phyloP scores from a whole-genome alignment of 1,284 basidiomycete species.

The Trametes sp. region DNA sequence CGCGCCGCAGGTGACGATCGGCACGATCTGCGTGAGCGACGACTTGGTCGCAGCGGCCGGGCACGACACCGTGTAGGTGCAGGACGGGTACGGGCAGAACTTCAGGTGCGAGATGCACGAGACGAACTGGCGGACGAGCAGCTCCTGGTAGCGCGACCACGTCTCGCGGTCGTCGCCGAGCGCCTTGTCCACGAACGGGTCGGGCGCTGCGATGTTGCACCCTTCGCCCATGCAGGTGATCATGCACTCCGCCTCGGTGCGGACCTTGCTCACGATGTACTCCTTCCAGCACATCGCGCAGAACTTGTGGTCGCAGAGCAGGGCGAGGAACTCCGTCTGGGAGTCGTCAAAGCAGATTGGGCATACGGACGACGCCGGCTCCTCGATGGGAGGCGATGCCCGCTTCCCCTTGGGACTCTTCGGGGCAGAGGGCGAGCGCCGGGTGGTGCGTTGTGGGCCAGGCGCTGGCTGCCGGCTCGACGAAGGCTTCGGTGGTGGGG shows the following conservation, averaged over 20 bases:
- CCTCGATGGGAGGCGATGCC: slow-evolving; percentile 42
- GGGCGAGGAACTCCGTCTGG: slow-evolving; percentile 64
- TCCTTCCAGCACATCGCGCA: slow-evolving; percentile 90
- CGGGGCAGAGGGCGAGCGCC: slow-evolving; percentile 49
- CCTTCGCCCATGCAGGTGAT: slow-evolving; percentile 95
- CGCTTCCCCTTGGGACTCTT: slow-evolving; percentile 44
- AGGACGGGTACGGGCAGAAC: slow-evolving; percentile 91
- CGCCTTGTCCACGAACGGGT: slow-evolving; percentile 62
- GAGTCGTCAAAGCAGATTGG: slow-evolving; percentile 91
- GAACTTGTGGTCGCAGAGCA: slow-evolving; percentile 85
- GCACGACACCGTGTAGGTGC: slow-evolving; percentile 91
- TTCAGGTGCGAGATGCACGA: slow-evolving; percentile 84
- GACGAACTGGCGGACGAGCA: slow-evolving; percentile 92
- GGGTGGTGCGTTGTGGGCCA: slow-evolving; percentile 48
- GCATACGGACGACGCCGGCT: slow-evolving; percentile 69
- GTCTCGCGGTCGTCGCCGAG: slow-evolving; percentile 53
- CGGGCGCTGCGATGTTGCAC: slow-evolving; percentile 81
- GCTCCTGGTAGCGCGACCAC: slow-evolving; percentile 80
- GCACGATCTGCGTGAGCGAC: slow-evolving; percentile 83
- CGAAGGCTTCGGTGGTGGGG: slow-evolving; percentile 37
- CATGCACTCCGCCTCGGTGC: slow-evolving; percentile 87
- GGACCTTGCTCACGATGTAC: slow-evolving; percentile 88
- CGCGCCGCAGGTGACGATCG: slow-evolving; percentile 86
- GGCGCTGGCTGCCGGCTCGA: slow-evolving; percentile 30
- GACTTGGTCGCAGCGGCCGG: slow-evolving; percentile 75